phyloP scores from a whole-genome alignment of 305 asterid genomes.

The Solanum hybrid region DNA sequence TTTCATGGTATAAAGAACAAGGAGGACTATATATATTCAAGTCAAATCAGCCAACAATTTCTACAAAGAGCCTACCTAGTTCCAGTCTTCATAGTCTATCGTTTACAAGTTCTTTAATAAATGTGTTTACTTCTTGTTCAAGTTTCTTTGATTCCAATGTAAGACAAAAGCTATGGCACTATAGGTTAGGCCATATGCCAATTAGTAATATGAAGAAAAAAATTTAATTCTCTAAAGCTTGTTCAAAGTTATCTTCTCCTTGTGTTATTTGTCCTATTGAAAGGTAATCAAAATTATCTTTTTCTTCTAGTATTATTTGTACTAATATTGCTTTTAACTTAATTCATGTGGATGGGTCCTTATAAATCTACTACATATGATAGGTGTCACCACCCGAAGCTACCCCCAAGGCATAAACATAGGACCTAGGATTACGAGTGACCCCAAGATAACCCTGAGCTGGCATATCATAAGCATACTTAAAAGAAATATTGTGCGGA shows the following conservation, averaged over 20 bases:
- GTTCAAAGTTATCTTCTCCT: background rate
- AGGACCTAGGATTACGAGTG: too few species aligned
- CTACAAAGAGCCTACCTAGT: background rate
- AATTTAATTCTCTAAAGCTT: too few species aligned
- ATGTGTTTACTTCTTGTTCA: background rate
- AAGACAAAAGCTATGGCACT: background rate
- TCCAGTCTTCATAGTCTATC: background rate
- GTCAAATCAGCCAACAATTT: background rate
- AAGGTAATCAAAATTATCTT: too few species aligned
- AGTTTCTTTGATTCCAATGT: background rate
- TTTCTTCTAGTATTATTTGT: background rate
- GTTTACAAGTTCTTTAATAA: background rate
- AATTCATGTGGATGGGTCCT: background rate
- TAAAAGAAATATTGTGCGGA: too few species aligned
- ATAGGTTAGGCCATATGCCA: background rate
- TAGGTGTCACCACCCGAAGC: too few species aligned
- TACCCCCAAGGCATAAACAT: too few species aligned
- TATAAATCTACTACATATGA: background rate
- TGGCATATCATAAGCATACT: too few species aligned
- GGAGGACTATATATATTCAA: background rate
- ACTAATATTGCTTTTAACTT: background rate
- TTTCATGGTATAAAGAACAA: too few species aligned
- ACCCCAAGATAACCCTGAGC: too few species aligned
- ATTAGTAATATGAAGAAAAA: background rate
- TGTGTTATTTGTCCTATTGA: background rate